Conservation (phyloP, 1,284 basidiomycete genomes). For the Cryptococcus sp. region DNA sequence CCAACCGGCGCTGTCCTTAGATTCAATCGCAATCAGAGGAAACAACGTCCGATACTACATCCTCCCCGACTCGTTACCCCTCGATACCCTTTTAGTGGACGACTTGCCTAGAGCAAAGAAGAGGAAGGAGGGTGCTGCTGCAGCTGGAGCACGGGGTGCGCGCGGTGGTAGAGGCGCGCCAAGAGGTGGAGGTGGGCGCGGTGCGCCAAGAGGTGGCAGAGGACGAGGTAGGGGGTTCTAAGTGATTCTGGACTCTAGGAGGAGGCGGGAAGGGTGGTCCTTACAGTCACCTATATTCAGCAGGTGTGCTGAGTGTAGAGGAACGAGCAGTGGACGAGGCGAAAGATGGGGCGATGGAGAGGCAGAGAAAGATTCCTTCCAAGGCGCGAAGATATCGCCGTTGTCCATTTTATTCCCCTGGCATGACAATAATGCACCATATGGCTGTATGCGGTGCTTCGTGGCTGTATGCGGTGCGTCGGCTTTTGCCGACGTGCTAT, state of each 20-base stretch:
- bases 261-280: no score
- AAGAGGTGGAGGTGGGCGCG: conserved; percentile 34
- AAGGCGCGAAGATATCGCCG: no score
- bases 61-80: conserved; percentile 90
- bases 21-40: conserved; percentile 85
- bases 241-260: not conserved
- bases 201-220: conserved; percentile 39
- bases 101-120: conserved; percentile 96
- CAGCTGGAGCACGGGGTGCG: conserved; percentile 35
- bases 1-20: conserved; percentile 60
- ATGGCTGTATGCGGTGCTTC: no score
- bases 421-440: no score
- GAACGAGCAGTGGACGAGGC: no score
- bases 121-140: conserved; percentile 54
- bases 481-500: no score
- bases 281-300: not conserved
- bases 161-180: conserved; percentile 28
- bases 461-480: no score
- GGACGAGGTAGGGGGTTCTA: conserved; percentile 45
- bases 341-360: no score
- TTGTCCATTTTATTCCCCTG: no score
- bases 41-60: conserved; percentile 87
- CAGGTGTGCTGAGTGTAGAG: not conserved
- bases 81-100: conserved; percentile 95
- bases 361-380: no score